Conservation (phyloP, 1,139 yeast species). For the Debaryomycetaceae sp. region DNA sequence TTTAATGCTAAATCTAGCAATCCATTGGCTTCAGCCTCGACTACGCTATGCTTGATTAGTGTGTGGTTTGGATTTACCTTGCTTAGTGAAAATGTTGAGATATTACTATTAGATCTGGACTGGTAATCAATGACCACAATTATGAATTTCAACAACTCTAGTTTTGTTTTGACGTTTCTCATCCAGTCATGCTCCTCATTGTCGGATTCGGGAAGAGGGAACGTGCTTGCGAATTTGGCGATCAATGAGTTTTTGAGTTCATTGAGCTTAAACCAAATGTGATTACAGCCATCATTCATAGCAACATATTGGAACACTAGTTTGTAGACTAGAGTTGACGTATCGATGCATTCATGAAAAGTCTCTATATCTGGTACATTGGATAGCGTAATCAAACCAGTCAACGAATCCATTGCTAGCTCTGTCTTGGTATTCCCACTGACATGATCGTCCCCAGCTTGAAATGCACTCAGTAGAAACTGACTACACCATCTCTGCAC, state of each 20-base stretch:
- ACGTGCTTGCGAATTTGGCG: slow-evolving; percentile 31
- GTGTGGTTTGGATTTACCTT: slow-evolving; percentile 65
- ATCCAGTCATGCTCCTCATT: slow-evolving; percentile 47
- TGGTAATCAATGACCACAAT: slow-evolving; percentile 71
- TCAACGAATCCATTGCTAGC: slow-evolving; percentile 40
- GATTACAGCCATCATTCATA: slow-evolving; percentile 41
- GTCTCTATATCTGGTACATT: slow-evolving; percentile 26
- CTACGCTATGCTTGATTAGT: slow-evolving; percentile 48
- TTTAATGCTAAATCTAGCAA: slow-evolving; percentile 63
- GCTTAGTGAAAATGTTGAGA: slow-evolving; percentile 51
- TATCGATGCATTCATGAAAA: slow-evolving; percentile 32
- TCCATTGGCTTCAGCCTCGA: slow-evolving; percentile 72
- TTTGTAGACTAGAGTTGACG: slow-evolving; percentile 33
- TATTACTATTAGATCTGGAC: slow-evolving; percentile 42
- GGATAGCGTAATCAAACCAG: slow-evolving; percentile 27
- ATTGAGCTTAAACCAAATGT: slow-evolving; percentile 41
- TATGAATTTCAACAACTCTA: slow-evolving; percentile 70
- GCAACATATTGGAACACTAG: slow-evolving; percentile 42
- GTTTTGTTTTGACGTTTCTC: slow-evolving; percentile 53
- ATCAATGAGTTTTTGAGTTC: slow-evolving; percentile 40
- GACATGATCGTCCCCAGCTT: slow-evolving; percentile 24
- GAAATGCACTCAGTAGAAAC: slow-evolving; percentile 44
- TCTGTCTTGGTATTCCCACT: slow-evolving; percentile 35
- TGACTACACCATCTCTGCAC: slow-evolving; percentile 47
- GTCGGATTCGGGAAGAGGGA: slow-evolving; percentile 45